phyloP scores from a whole-genome alignment of 805 yeast genomes.

The Ogataea degrootiae region DNA sequence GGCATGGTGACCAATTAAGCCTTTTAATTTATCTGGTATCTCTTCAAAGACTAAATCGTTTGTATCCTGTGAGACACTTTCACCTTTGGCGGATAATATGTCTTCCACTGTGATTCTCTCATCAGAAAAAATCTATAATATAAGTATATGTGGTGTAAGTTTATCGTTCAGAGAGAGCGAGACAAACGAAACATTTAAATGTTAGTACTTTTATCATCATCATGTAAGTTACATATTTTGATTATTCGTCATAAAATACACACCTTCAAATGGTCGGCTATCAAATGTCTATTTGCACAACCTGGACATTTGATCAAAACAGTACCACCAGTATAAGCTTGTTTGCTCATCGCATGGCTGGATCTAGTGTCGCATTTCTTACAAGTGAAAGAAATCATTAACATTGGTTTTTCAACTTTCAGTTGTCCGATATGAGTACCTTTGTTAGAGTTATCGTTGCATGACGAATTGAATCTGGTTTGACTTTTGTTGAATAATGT shows the following conservation, averaged over 20 bases:
- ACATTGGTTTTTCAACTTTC: constrained; percentile 69
- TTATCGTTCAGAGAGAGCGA: too few species aligned
- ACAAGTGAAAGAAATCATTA: constrained; percentile 90
- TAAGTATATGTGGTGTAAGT: too few species aligned
- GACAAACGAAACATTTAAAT: too few species aligned
- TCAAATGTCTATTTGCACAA: constrained; percentile 81
- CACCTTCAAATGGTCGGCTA: constrained; percentile 77
- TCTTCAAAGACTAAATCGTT: constrained; percentile 69
- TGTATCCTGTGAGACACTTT: constrained; percentile 56
- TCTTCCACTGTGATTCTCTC: constrained; percentile 73
- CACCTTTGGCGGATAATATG: constrained; percentile 70
- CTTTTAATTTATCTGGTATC: constrained; percentile 52
- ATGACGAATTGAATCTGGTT: constrained; percentile 9
- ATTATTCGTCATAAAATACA: constrained; percentile 11
- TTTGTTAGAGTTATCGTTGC: neutral
- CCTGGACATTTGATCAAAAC: constrained; percentile 90
- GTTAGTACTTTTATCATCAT: neutral
- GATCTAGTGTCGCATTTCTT: constrained; percentile 81
- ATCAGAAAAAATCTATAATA: constrained; percentile 66
- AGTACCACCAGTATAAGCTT: constrained; percentile 82
- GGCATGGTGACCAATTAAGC: constrained; percentile 58
- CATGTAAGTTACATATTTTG: neutral
- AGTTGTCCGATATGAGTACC: constrained; percentile 17
- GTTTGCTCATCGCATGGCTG: constrained; percentile 86
- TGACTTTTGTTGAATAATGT: neutral